Evolutionary conservation across 169 alveolate species (phyloP).

Genomic region (Theileria annulata): DNA sequence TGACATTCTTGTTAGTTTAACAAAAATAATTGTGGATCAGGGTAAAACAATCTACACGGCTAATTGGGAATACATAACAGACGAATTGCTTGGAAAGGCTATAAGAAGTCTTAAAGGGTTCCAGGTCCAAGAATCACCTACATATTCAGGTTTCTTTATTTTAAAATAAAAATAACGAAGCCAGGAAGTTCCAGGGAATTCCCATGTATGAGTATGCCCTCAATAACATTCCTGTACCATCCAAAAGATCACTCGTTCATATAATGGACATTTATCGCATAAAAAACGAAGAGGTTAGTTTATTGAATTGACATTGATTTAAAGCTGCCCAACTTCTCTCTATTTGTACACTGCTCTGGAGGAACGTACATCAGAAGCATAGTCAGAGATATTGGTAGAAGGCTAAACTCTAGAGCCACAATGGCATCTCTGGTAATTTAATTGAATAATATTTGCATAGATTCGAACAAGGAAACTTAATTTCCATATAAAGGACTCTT

Average conservation of each 20-base stretch:
- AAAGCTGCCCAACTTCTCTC: conserved; percentile 69
- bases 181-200: conserved; percentile 68
- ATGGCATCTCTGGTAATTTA: conserved; percentile 53
- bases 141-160: conserved; percentile 37
- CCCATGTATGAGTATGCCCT: conserved; percentile 69
- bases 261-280: conserved; percentile 35
- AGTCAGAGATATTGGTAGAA: conserved; percentile 69
- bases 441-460: neutral
- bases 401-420: conserved; percentile 67
- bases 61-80: conserved; percentile 56
- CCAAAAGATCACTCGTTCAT: conserved; percentile 43
- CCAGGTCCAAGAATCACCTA: conserved; percentile 52
- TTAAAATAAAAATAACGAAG: conserved; percentile 15
- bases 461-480: conserved; percentile 37
- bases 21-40: neutral
- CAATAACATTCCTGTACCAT: conserved; percentile 29
- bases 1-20: conserved; percentile 46
- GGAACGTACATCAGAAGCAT: conserved; percentile 78
- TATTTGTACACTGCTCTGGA: conserved; percentile 67
- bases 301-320: neutral
- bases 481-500: conserved; percentile 27
- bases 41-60: conserved; percentile 44
- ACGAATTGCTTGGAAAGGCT: conserved; percentile 35
- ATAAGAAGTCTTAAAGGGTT: conserved; percentile 42
- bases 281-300: conserved; percentile 32